These are phyloP conservation scores for Skeletonema marinoi DNA, from an alignment of 108 stramenopile species.

Conservation along the genomic window DNA sequence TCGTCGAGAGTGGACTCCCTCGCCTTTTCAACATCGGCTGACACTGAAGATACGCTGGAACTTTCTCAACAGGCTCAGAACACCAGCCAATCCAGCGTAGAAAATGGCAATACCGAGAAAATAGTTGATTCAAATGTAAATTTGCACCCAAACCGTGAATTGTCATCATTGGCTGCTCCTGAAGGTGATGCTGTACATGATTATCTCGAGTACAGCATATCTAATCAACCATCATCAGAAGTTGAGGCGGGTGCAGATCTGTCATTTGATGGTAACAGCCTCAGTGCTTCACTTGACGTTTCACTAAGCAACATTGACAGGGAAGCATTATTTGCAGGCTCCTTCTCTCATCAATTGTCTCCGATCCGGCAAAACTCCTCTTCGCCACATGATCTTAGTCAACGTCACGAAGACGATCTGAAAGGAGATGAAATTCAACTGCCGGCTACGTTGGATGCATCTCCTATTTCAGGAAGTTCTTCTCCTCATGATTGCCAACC, in stretches of 20 bases:
- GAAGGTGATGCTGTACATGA: background rate
- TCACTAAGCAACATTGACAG: background rate
- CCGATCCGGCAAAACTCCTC: background rate
- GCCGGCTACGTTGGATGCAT: background rate
- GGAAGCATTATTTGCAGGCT: background rate
- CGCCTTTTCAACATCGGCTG: background rate
- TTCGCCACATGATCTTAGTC: background rate
- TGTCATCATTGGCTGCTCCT: background rate
- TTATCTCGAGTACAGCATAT: background rate
- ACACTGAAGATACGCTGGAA: background rate
- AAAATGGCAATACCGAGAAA: background rate
- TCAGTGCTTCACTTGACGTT: background rate
- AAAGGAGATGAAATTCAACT: background rate
- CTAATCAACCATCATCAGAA: background rate
- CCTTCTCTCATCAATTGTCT: background rate
- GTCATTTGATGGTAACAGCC: background rate
- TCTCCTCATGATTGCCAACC: constrained; percentile 21
- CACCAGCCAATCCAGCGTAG: background rate
- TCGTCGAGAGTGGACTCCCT: background rate
- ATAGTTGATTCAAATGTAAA: background rate
- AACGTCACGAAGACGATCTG: background rate
- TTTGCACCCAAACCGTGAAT: background rate
- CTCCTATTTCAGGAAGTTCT: constrained; percentile 16
- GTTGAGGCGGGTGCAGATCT: background rate
- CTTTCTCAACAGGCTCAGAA: background rate